Evolutionary conservation across 257 asterid species (phyloP), one percentile per base, ranked within the genome.

Genomic region (Solanum appendiculatum): DNA sequence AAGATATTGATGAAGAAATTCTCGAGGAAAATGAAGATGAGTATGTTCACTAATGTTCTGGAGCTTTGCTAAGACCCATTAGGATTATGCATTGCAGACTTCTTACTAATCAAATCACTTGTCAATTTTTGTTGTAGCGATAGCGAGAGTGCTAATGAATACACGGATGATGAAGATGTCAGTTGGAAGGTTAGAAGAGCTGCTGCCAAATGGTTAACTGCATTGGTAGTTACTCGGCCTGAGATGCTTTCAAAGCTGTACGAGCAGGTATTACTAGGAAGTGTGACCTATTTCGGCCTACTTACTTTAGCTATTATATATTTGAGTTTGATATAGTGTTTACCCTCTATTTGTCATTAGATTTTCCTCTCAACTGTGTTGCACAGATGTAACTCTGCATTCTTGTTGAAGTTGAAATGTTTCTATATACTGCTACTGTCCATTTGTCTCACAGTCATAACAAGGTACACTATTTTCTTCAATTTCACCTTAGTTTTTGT

Each of bases 171-270:
- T 88, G 99, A 97, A 93, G 99, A 97, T 90, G 93, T 92, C 44
- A 97, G 99, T 92, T 97, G 99, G 99, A 97, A 97, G 92, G 99
- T 97, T 85, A 93, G 99, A 74, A 92, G 99, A 90, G 99, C 99
- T 89, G 92, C 99, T 92, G 99, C 99, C 83, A 97, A 97, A 92
- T 95, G 99, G 91, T 92, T 97, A 88, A 93, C 98, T 34, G 98
- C 96, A 31, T 88, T 95, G 87, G 93, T 97, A 91, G 99, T 95
- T 89, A 94, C 99, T 88, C 97, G 99, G 68, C 98, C 99, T 83
- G 99, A 95, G 93, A 93, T 97, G 96, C 98, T 97, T 74, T 91
- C 97, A 75, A 94, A 94, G 91, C 91, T 97, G 56, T 97, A 97
- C 63, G 96, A 93, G 88, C 98, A 97, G 98, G 99, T 97, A 87